phyloP scores from a whole-genome alignment of 495 filamentous ascomycete genomes.

The Sporormia fimetaria region DNA sequence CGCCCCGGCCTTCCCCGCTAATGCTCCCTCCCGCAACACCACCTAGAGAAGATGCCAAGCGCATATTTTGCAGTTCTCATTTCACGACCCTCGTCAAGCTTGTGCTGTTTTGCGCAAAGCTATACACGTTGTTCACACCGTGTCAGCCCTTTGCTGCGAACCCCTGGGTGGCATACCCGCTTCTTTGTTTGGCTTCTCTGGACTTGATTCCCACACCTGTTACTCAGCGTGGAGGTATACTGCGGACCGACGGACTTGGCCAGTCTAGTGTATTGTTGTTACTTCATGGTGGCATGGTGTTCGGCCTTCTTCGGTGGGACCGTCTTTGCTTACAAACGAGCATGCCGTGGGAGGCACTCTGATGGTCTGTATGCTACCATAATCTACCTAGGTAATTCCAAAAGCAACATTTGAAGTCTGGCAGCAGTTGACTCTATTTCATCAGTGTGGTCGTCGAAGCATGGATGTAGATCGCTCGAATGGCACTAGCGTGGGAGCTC shows the following conservation, averaged over 20 bases:
- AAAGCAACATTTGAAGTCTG: too few species aligned
- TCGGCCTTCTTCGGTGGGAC: too few species aligned
- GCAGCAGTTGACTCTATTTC: too few species aligned
- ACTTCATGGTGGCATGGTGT: too few species aligned
- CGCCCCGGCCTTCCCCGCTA: constrained; percentile 19
- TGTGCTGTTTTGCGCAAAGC: constrained; percentile 36
- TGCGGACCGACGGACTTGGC: constrained; percentile 13
- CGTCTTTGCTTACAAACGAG: too few species aligned
- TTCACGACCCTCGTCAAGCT: constrained; percentile 20
- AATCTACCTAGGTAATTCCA: too few species aligned
- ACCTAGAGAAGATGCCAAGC: constrained; percentile 21
- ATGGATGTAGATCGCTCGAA: too few species aligned
- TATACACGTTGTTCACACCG: constrained; percentile 42
- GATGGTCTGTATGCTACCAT: too few species aligned
- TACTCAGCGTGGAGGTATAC: constrained; percentile 12
- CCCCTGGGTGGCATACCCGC: constrained; percentile 48
- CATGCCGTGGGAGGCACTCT: too few species aligned
- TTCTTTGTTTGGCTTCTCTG: constrained; percentile 47
- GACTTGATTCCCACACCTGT: constrained; percentile 29
- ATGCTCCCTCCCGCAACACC: constrained; percentile 27
- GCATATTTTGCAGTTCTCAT: constrained; percentile 32
- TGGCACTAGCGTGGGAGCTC: constrained; percentile 12
- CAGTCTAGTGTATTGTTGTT: constrained; percentile 11
- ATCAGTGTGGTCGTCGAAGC: too few species aligned
- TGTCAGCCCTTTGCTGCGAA: constrained; percentile 52